Evolutionary conservation across 1,284 basidiomycete species (phyloP).

Genomic region (Filobasidium uniguttulatum): DNA sequence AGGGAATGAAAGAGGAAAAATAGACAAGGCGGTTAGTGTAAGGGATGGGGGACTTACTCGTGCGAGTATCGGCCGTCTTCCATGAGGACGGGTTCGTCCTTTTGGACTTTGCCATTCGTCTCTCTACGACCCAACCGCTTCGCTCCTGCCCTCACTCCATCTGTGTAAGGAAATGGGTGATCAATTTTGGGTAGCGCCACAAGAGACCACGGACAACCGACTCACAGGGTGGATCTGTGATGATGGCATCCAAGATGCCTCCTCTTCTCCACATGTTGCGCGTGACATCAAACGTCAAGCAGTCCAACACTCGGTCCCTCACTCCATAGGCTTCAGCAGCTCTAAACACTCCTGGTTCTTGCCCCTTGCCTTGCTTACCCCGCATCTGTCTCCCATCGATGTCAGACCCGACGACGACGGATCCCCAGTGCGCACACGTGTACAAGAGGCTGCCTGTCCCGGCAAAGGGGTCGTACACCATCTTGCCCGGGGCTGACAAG

Average conservation of each 20-base stretch:
- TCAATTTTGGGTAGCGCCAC: background rate
- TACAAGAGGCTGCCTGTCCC: slow-evolving; percentile 96
- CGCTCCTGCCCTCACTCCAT: slow-evolving; percentile 91
- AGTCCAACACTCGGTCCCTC: slow-evolving; percentile 59
- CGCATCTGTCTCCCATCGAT: slow-evolving; percentile 96
- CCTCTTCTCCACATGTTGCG: slow-evolving; percentile 77
- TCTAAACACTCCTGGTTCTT: slow-evolving; percentile 64
- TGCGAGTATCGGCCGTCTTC: slow-evolving; percentile 34
- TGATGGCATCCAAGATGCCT: slow-evolving; percentile 80
- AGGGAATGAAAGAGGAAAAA: background rate
- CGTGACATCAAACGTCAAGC: slow-evolving; percentile 81
- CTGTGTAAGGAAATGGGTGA: slow-evolving; percentile 35
- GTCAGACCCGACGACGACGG: slow-evolving; percentile 78
- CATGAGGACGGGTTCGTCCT: slow-evolving; percentile 30
- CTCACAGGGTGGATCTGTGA: slow-evolving; percentile 86
- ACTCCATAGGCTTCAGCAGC: slow-evolving; percentile 79
- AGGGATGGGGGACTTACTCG: slow-evolving; percentile 21
- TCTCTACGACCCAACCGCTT: slow-evolving; percentile 69
- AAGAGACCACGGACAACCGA: slow-evolving; percentile 2
- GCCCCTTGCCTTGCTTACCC: slow-evolving; percentile 92
- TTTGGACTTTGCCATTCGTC: slow-evolving; percentile 24
- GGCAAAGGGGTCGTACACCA: slow-evolving; percentile 92
- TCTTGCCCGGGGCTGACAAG: slow-evolving; percentile 71
- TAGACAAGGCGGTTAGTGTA: background rate
- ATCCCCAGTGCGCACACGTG: slow-evolving; percentile 69